Evolutionary conservation across 1,139 yeast species (phyloP), one percentile per base, ranked within the genome.

Genomic region (Williopsis jadinii): DNA sequence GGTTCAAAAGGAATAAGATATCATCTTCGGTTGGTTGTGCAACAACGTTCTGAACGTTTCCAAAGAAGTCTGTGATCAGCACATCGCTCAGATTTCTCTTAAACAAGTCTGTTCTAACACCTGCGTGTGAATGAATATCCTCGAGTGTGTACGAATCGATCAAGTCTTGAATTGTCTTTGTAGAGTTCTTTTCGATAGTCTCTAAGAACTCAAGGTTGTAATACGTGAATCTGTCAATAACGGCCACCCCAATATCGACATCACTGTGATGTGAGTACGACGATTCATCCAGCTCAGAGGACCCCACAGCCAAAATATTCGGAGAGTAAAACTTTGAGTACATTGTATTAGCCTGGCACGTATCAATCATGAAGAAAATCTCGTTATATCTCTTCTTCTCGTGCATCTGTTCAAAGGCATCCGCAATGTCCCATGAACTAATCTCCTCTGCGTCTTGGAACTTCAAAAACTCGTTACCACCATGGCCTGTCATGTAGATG

Each of bases 341-440:
- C 98, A 92, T 92, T 14, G 98, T 87, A 63, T 92, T 92, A 28
- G 98, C 98, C 66, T 92, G 98, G 61, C 99, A 92, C 0, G 99
- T 92, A 61, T 92, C 99, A 50, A 92, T 85, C 97, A 92, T 92
- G 63, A 92, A 92, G 58, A 92, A 78, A 34, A 92, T 86, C 67
- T 94, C 98, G 55, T 90, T 88, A 64, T 92, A 92, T 42, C 98
- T 72, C 55, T 84, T 84, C 75, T 90, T 90, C 59, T 92, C 96
- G 66, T 86, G 78, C 98, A 92, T 92, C 61, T 94, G 97, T 39
- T 79, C 95, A 66, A 92, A 87, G 2, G 98, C 97, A 64, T 92
- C 96, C 0, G 98, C 98, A 50, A 92, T 76, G 62, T 92, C 99
- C 65, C 86, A 83, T 11, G 96, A 83, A 2, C 96, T 90, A 44